Evolutionary conservation across 306 rosid species (phyloP), one percentile per base, ranked within the genome.

Genomic region (Prunus padus): DNA sequence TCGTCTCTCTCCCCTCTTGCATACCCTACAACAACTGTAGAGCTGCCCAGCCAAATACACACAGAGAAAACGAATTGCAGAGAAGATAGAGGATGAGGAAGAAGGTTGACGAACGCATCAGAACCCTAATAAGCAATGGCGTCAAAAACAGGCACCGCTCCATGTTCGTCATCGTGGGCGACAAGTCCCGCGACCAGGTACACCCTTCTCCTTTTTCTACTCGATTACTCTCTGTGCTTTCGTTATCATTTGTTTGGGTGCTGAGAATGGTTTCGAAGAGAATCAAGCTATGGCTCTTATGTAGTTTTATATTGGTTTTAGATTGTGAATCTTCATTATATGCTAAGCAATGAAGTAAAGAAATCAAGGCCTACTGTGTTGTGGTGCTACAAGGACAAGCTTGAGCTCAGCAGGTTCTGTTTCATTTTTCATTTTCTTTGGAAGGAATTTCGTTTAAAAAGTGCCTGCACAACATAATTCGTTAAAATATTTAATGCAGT

Each of bases 361-460:
- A 95, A 90, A 81, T 88, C 97, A 19, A 83, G 86, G 79, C 99
- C 96, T 63, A 82, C 78, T 67, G 97, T 84, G 45, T 79, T 95
- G 37, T 95, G 99, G 99, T 92, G 99, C 83, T 95, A 95, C 84
- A 92, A 83, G 86, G 87, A 89, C 77, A 95, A 90, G 85, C 99
- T 95, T 76, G 97, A 92, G 31, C 84, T 92, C 51, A 95, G 99
- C 97, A 95, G 99, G 90, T 87, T 75, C 7, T 37, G 30, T 26
- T 13, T 9, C 9, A 0, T 30, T 26, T 44, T 47, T 47, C 16
- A 47, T 47, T 47, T 14, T 25, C 1, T 0, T 37, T 5, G 12
- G 7, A 23, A 7, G n/a, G 40, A 60, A 60, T 57, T 14, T 14
- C 0, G 45, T 62, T 62, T 31, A 5, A 30, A 64, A 72, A 63